These are phyloP conservation scores for Cryptococcus sp. DNA, from an alignment of 1,284 basidiomycete species.

Conservation along the genomic window DNA sequence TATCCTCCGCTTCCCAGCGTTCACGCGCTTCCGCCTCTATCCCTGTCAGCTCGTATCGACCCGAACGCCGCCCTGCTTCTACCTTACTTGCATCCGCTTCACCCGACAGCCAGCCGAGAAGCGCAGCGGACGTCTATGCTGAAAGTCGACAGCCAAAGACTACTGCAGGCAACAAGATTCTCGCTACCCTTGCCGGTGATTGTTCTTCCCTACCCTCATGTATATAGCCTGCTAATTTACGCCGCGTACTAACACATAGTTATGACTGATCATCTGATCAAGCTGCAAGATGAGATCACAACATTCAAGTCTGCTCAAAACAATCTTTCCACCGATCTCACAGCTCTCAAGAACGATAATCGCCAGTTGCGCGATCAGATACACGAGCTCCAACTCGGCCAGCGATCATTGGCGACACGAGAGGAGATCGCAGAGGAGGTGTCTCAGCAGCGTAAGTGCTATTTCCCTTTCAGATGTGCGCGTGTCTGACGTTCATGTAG, in stretches of 20 bases:
- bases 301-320: neutral
- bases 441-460: conserved; percentile 24
- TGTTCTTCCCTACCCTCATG: too few relatives aligned
- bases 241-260: neutral
- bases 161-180: neutral
- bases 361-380: conserved; percentile 24
- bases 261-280: neutral
- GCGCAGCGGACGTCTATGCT: neutral
- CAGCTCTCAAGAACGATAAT: conserved; percentile 5
- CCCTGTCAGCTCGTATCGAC: conserved; percentile 1
- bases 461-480: neutral
- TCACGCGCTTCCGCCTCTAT: neutral
- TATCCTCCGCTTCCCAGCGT: too few relatives aligned
- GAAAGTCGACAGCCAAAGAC: conserved; percentile 1
- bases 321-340: neutral
- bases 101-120: neutral
- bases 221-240: too few relatives aligned
- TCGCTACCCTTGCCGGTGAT: neutral
- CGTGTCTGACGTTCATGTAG: neutral
- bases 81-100: neutral
- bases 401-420: conserved; percentile 26
- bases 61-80: neutral
- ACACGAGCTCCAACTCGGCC: conserved; percentile 25
- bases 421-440: conserved; percentile 34
- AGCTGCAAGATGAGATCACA: neutral